These are phyloP conservation scores for Boletus edulis DNA, from an alignment of 768 basidiomycete species.

Conservation along the genomic window DNA sequence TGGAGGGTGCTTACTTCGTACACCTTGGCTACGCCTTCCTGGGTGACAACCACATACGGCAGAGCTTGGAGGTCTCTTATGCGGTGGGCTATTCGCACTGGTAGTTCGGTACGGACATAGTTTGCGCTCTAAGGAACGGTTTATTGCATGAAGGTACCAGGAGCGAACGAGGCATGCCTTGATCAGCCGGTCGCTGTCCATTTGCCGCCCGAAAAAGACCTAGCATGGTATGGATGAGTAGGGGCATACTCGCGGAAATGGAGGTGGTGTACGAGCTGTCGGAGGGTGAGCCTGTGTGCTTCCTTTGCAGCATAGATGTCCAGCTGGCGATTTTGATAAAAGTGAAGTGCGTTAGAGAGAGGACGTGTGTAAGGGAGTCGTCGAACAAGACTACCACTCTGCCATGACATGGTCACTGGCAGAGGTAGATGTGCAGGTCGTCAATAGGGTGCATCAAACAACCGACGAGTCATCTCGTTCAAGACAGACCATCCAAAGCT, in stretches of 20 bases:
- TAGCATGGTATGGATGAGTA: constrained; percentile 28
- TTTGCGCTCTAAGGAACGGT: constrained; percentile 66
- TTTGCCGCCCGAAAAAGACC: constrained; percentile 85
- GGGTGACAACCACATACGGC: constrained; percentile 84
- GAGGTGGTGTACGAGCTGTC: constrained; percentile 63
- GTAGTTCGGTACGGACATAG: constrained; percentile 86
- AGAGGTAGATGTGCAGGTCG: neutral
- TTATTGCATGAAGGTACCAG: neutral
- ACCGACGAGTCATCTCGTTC: neutral
- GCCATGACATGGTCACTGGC: constrained; percentile 27
- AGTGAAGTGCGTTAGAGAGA: constrained; percentile 50
- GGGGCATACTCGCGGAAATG: neutral
- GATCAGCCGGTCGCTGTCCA: constrained; percentile 74
- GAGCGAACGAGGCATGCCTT: constrained; percentile 44
- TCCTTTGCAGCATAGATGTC: constrained; percentile 77
- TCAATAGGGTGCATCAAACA: neutral
- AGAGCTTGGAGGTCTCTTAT: constrained; percentile 83
- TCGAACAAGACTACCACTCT: constrained; percentile 6
- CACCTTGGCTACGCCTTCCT: constrained; percentile 78
- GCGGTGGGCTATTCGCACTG: constrained; percentile 84
- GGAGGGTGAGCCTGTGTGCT: constrained; percentile 67
- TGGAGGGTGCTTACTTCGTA: constrained; percentile 62
- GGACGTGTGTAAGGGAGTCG: constrained; percentile 13
- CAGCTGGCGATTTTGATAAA: constrained; percentile 81
- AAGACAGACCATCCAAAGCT: neutral